Evolutionary conservation across 352 stramenopile genomes (phyloP).

Genomic region (Pythium vanterpoolii): DNA sequence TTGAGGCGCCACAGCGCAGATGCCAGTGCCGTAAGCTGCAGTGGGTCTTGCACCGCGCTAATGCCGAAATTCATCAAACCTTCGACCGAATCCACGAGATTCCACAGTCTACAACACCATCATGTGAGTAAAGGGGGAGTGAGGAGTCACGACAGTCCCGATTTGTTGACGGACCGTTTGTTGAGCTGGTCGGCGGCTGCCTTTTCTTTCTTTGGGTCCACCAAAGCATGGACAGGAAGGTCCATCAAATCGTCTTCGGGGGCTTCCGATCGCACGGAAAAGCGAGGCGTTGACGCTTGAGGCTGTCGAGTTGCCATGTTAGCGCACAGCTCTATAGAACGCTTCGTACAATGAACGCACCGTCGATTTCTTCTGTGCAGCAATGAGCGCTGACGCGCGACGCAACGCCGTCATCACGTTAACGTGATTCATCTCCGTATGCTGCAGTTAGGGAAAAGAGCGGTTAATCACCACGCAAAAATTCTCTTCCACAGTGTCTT

Average conservation of each 20-base stretch:
- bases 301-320: not conserved
- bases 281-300: not conserved
- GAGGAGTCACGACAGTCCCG: not conserved
- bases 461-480: not conserved
- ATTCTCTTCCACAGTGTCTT: not conserved
- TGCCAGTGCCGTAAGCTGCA: conserved; percentile 38
- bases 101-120: conserved; percentile 46
- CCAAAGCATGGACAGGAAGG: conserved; percentile 38
- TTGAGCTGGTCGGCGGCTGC: conserved; percentile 18
- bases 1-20: conserved; percentile 50
- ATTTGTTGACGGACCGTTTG: conserved; percentile 30
- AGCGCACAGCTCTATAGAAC: too few relatives aligned
- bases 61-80: conserved; percentile 68
- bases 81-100: conserved; percentile 60
- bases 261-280: conserved; percentile 46
- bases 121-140: not conserved
- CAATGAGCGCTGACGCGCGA: conserved; percentile 29
- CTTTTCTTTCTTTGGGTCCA: conserved; percentile 28
- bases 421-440: conserved; percentile 46
- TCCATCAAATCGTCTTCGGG: conserved; percentile 63
- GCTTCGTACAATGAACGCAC: too few relatives aligned
- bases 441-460: conserved; percentile 20
- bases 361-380: conserved; percentile 26
- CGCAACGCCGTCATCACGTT: conserved; percentile 65
- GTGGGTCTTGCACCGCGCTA: conserved; percentile 40